Evolutionary conservation across 345 rosid genomes (phyloP).

Genomic region (Hevea brasiliensis): DNA sequence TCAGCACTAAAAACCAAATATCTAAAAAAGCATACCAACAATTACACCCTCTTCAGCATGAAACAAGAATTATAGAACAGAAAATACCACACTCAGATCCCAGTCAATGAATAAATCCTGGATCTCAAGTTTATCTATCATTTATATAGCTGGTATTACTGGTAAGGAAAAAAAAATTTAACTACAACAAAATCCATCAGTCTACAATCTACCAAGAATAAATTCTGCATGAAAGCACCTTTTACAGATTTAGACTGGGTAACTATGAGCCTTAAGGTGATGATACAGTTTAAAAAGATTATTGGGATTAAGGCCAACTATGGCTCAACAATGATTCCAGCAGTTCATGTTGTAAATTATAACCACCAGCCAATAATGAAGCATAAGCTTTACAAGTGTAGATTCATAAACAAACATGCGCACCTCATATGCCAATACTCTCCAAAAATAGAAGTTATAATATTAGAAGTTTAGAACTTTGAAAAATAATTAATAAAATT

Average conservation of each 20-base stretch:
- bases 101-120: not conserved
- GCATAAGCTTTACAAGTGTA: not conserved
- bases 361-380: not conserved
- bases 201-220: not conserved
- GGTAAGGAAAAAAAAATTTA: not conserved
- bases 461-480: too few species aligned
- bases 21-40: not conserved
- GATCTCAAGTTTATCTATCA: not conserved
- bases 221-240: not conserved
- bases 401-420: not conserved
- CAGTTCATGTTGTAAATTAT: not conserved
- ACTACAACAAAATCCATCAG: not conserved
- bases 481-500: too few species aligned
- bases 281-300: not conserved
- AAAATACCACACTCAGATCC: not conserved
- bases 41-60: not conserved
- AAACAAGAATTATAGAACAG: not conserved
- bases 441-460: too few species aligned
- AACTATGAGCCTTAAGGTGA: not conserved
- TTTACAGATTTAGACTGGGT: not conserved
- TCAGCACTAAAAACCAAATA: not conserved
- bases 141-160: not conserved
- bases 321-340: not conserved
- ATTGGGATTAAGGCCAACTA: not conserved
- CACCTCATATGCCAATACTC: not conserved